Conservation (phyloP, 768 basidiomycete species). For the Gloeopeniophorella convolvens region DNA sequence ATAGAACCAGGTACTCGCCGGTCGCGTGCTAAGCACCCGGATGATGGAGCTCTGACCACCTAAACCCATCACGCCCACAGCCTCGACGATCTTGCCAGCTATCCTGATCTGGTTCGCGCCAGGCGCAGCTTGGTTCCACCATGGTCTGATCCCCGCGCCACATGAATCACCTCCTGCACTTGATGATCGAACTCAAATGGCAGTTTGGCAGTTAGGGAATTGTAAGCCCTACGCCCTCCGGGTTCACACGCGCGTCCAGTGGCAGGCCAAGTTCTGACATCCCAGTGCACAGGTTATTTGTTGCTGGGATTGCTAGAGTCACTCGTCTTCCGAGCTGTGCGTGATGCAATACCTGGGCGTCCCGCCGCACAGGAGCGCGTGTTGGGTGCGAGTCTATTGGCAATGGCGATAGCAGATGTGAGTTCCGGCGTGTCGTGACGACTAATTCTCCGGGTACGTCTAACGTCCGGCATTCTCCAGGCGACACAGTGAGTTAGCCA, state of each 20-base stretch:
- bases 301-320: conserved; percentile 59
- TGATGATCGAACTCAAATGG: conserved; percentile 51
- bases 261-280: not conserved
- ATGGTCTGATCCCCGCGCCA: conserved; percentile 52
- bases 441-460: not conserved
- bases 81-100: conserved; percentile 44
- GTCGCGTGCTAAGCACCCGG: not conserved
- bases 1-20: conserved; percentile 48
- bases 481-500: conserved; percentile 47
- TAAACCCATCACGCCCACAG: conserved; percentile 25
- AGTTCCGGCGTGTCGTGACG: conserved; percentile 24
- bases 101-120: conserved; percentile 50
- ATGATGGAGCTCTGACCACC: not conserved
- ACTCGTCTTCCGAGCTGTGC: conserved; percentile 58
- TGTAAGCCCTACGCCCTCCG: too few relatives aligned
- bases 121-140: conserved; percentile 61
- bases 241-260: too few relatives aligned
- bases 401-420: conserved; percentile 67
- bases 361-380: conserved; percentile 62
- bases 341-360: conserved; percentile 51
- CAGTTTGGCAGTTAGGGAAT: conserved; percentile 62
- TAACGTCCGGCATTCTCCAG: conserved; percentile 29
- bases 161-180: conserved; percentile 30
- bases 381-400: conserved; percentile 53
- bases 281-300: conserved; percentile 43